Conservation (phyloP, 495 filamentous ascomycete species). For the Penicillium subrubescens region DNA sequence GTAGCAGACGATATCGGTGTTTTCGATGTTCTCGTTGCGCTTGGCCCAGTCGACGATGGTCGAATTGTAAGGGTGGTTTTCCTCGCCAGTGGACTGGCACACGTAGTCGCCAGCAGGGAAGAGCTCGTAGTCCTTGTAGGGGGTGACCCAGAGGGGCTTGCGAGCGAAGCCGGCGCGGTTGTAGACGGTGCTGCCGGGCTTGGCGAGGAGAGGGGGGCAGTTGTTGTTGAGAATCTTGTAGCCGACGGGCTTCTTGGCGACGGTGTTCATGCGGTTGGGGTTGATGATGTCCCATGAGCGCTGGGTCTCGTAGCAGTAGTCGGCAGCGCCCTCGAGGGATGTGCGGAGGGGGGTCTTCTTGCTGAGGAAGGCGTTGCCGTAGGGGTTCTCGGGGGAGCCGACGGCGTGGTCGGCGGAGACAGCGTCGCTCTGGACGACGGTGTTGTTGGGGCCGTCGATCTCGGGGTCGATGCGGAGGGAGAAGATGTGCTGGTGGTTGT, state of each 20-base stretch:
- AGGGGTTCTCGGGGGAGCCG: slow-evolving; percentile 44
- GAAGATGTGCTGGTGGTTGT: slow-evolving; percentile 59
- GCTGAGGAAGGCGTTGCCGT: slow-evolving; percentile 52
- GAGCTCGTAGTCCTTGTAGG: slow-evolving; percentile 46
- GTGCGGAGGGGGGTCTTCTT: slow-evolving; percentile 48
- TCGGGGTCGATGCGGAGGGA: slow-evolving; percentile 56
- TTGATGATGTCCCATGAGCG: slow-evolving; percentile 54
- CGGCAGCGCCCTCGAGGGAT: slow-evolving; percentile 41
- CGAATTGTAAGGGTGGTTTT: slow-evolving; percentile 39
- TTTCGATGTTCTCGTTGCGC: slow-evolving; percentile 53
- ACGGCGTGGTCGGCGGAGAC: slow-evolving; percentile 38
- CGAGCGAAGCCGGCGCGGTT: slow-evolving; percentile 43
- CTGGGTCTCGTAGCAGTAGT: slow-evolving; percentile 50
- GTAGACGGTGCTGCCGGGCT: slow-evolving; percentile 40
- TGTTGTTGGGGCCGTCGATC: slow-evolving; percentile 55
- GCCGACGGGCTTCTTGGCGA: slow-evolving; percentile 40
- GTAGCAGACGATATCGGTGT: slow-evolving; percentile 58
- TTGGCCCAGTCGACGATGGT: slow-evolving; percentile 46
- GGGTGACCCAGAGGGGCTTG: slow-evolving; percentile 41
- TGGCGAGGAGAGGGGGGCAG: slow-evolving; percentile 37
- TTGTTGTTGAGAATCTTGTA: slow-evolving; percentile 45
- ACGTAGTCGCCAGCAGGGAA: slow-evolving; percentile 55
- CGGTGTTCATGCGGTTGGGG: slow-evolving; percentile 42
- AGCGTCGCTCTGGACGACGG: slow-evolving; percentile 52
- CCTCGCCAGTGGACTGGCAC: slow-evolving; percentile 40